phyloP scores from a whole-genome alignment of 345 rosid species.

The Chamaenerion angustifolium region DNA sequence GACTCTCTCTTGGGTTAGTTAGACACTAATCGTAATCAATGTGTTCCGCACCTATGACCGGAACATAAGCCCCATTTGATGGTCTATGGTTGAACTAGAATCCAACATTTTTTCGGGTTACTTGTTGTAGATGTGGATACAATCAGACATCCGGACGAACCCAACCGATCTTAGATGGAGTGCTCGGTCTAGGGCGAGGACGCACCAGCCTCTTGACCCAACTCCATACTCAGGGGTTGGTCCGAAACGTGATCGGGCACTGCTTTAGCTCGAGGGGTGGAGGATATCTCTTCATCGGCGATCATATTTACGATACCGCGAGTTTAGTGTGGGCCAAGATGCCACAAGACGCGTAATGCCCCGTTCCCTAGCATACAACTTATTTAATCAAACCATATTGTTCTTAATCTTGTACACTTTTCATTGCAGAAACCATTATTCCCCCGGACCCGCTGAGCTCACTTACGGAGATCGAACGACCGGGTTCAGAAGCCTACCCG shows the following conservation, averaged over 20 bases:
- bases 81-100: constrained; percentile 13
- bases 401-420: no score
- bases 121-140: constrained; percentile 60
- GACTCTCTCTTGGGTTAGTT: constrained; percentile 62
- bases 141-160: constrained; percentile 66
- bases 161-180: constrained; percentile 77
- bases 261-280: constrained; percentile 74
- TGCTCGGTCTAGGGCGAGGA: constrained; percentile 97
- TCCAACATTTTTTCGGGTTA: no score
- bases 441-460: constrained; percentile 71
- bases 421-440: constrained; percentile 51
- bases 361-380: background rate
- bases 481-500: constrained; percentile 34
- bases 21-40: constrained; percentile 14
- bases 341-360: constrained; percentile 46
- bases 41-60: no score
- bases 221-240: constrained; percentile 54
- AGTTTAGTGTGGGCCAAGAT: constrained; percentile 59
- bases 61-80: no score
- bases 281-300: constrained; percentile 81
- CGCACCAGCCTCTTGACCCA: constrained; percentile 67
- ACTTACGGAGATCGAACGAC: constrained; percentile 47
- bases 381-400: background rate
- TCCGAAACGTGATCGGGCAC: constrained; percentile 67
- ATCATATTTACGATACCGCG: constrained; percentile 55